Evolutionary conservation across 2,329 filamentous ascomycete genomes (phyloP), one percentile per base, ranked within the genome.

Genomic region (Myriosclerotinia duriaeana): DNA sequence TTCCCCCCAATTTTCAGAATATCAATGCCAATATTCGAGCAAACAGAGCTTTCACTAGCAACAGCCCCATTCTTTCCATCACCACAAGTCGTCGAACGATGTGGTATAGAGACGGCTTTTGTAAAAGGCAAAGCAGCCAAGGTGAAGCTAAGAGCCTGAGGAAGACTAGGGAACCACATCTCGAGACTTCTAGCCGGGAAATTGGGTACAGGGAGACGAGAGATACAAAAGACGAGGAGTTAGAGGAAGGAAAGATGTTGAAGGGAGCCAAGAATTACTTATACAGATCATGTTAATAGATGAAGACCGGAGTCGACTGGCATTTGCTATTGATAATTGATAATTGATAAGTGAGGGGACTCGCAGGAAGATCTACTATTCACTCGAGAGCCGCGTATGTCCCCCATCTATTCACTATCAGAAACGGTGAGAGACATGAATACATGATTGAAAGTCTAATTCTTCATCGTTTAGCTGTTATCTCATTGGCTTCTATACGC

Each of bases 41-140:
- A 93, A 69, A 90, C 83, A 3, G 80, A 77, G 72, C 83, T 87
- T 76, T 93, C 89, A 64, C 87, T 89, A 15, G 90, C 88, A 26
- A 92, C 87, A 44, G 89, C 90, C 34, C 90, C 90, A 48, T 50
- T 36, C 36, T 52, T 65, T n/a, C 40, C 53, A 52, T 65, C 53
- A 5, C 12, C 22, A 42, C 12, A 14, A 5, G 42, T 34, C 7
- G 34, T 34, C 17, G 63, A 38, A 15, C 59, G n/a, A 17, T 5
- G 14, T 40, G 53, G 53, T 15, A 50, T 50, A 6, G 53, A 52
- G 20, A 20, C 9, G n/a, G 53, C 63, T 22, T 42, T 59, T n/a
- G 54, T 26, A 40, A 56, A 26, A 20, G 58, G 58, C 34, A 61
- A 50, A 17, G 54, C 30, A 34, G 63, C 63, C 9, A 65, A 48